These are phyloP conservation scores for Hypoxylon lienhwacheense DNA, from an alignment of 495 filamentous ascomycete species.

Conservation along the genomic window DNA sequence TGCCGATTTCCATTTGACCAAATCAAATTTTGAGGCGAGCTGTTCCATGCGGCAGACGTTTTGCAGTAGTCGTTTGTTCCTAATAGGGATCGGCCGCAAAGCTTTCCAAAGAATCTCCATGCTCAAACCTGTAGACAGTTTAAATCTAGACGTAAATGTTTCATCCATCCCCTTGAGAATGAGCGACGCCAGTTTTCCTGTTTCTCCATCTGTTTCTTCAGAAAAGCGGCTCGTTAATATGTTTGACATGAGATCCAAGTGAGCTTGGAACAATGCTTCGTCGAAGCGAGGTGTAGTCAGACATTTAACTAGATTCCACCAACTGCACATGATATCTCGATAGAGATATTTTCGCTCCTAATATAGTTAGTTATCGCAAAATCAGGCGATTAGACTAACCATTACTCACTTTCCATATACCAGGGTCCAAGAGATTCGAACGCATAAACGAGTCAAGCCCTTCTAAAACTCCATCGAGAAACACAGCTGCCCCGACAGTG, in stretches of 20 bases:
- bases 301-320: constrained; percentile 59
- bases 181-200: constrained; percentile 35
- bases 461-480: constrained; percentile 42
- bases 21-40: constrained; percentile 75
- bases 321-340: constrained; percentile 54
- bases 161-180: constrained; percentile 41
- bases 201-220: constrained; percentile 20
- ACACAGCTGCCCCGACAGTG: constrained; percentile 52
- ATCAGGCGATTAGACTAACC: background rate
- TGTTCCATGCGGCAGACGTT: constrained; percentile 63
- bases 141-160: constrained; percentile 54
- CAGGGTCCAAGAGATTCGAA: constrained; percentile 25
- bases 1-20: constrained; percentile 54
- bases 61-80: constrained; percentile 50
- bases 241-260: constrained; percentile 45
- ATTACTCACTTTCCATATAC: constrained; percentile 40
- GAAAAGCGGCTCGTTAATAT: constrained; percentile 34
- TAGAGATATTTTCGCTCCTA: constrained; percentile 27
- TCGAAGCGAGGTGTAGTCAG: constrained; percentile 49
- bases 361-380: constrained; percentile 23
- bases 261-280: constrained; percentile 58
- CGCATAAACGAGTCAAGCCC: constrained; percentile 40
- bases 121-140: constrained; percentile 71
- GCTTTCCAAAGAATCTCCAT: constrained; percentile 84
- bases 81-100: constrained; percentile 62